These are phyloP conservation scores for Paramecium primaurelia DNA, from an alignment of 73 alveolate genomes.

Conservation along the genomic window DNA sequence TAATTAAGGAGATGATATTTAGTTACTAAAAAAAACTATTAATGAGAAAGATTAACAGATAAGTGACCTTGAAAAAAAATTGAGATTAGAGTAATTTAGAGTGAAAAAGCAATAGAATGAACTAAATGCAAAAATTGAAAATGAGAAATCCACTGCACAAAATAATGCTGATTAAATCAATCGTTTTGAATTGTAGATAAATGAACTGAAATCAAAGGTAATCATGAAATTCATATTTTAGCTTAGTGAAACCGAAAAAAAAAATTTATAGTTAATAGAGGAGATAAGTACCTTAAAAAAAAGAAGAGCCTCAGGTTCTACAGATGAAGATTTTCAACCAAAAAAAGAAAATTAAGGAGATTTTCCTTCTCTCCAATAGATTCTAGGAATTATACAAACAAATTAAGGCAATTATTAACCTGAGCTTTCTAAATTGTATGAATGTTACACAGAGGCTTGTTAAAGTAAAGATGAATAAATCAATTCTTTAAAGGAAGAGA, in stretches of 20 bases:
- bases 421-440: not conserved
- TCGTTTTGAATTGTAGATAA: not conserved
- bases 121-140: not conserved
- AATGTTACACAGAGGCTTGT: not conserved
- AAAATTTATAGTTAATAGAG: not conserved
- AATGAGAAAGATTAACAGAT: not conserved
- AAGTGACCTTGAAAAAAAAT: not conserved
- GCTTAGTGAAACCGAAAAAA: not conserved
- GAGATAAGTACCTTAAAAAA: not conserved
- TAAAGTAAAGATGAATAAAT: not conserved
- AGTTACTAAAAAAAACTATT: not conserved
- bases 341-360: not conserved
- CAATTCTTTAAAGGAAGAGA: not conserved
- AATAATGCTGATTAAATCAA: not conserved
- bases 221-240: not conserved
- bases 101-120: not conserved
- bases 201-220: not conserved
- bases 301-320: not conserved
- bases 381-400: not conserved
- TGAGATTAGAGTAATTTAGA: slow-evolving; percentile 4
- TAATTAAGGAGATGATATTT: not conserved
- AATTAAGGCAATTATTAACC: not conserved
- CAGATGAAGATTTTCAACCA: slow-evolving; percentile 27
- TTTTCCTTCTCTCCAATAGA: not conserved
- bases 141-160: not conserved